These are phyloP conservation scores for Globisporangium megalacanthum DNA, from an alignment of 352 stramenopile species.

Conservation along the genomic window DNA sequence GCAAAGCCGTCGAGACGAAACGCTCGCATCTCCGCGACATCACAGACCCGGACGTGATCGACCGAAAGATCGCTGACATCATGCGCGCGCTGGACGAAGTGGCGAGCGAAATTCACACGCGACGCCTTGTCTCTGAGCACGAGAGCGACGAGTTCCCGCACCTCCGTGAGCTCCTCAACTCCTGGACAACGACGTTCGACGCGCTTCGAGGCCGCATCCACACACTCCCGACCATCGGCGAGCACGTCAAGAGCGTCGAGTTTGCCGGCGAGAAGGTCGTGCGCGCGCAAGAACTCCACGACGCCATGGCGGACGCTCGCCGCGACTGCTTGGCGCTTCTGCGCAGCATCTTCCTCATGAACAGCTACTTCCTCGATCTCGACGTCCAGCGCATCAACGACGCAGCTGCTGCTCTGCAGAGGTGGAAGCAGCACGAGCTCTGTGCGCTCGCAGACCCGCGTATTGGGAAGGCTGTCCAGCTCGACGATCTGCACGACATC, in stretches of 20 bases:
- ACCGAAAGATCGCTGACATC: constrained; percentile 32
- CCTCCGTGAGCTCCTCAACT: constrained; percentile 21
- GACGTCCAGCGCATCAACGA: constrained; percentile 46
- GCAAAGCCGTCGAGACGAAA: constrained; percentile 22
- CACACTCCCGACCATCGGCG: constrained; percentile 24
- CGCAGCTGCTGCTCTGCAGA: constrained; percentile 19
- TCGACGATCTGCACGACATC: constrained; percentile 30
- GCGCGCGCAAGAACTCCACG: constrained; percentile 30
- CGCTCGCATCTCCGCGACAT: constrained; percentile 24
- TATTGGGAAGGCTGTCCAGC: constrained; percentile 30
- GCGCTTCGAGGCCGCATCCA: constrained; percentile 31
- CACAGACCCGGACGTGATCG: constrained; percentile 24
- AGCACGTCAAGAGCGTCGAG: constrained; percentile 27
- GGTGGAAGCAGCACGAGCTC: constrained; percentile 32
- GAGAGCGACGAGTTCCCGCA: constrained; percentile 33
- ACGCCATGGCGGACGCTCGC: constrained; percentile 29
- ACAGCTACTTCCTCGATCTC: constrained; percentile 52
- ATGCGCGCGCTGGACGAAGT: constrained; percentile 40
- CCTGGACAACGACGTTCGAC: constrained; percentile 23
- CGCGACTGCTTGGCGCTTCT: constrained; percentile 41
- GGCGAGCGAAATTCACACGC: constrained; percentile 27
- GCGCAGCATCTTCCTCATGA: constrained; percentile 42
- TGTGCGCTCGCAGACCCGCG: constrained; percentile 31
- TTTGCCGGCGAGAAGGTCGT: constrained; percentile 20
- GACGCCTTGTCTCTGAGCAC: constrained; percentile 16